Evolutionary conservation across 441 rosid genomes (phyloP), one percentile per base, ranked within the genome.

Genomic region (Gossypium schwendimanii): DNA sequence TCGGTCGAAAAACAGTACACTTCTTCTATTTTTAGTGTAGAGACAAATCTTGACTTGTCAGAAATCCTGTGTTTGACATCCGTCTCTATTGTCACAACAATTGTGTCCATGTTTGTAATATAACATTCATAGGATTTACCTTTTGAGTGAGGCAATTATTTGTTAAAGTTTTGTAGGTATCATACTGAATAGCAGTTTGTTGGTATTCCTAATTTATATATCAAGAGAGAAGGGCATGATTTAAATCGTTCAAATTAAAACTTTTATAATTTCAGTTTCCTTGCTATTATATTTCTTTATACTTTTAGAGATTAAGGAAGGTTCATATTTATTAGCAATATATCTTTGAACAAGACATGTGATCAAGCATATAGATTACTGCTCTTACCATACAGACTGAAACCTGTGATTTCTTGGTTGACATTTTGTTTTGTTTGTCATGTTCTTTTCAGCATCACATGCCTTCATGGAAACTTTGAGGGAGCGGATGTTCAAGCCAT

Each of bases 401-500:
- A 59, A 41, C 57, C 15, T 67, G 44, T 50, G 64, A 21, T 54
- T 70, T 70, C 49, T 47, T 31, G 11, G 9, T 33, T 53, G 23
- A 49, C 49, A 23, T 45, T 28, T 47, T 28, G 28, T 20, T 39
- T 23, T 28, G 28, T 57, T 47, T 74, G 10, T 14, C 41, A n/a
- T 76, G 31, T 31, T 81, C 36, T 70, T 21, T 85, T 73, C 86
- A 88, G 96, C 89, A 36, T 89, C 88, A 3, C 76, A 80, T 77
- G 86, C 94, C 47, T 92, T 93, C 78, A 88, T 95, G 11, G 98
- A 95, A 72, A 95, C 97, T 10, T 77, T 95, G 84, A 88, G 94
- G 78, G 99, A 95, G 70, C 84, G 89, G 58, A 89, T 93, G 96
- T 91, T 95, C 80, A 95, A 93, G 83, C 99, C 99, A 4, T 81